Percentiles rank a stretch among this genome's conserved stretches.
phyloP scores from a whole-genome alignment of 306 rosid genomes.

The Glycine tomentella region DNA sequence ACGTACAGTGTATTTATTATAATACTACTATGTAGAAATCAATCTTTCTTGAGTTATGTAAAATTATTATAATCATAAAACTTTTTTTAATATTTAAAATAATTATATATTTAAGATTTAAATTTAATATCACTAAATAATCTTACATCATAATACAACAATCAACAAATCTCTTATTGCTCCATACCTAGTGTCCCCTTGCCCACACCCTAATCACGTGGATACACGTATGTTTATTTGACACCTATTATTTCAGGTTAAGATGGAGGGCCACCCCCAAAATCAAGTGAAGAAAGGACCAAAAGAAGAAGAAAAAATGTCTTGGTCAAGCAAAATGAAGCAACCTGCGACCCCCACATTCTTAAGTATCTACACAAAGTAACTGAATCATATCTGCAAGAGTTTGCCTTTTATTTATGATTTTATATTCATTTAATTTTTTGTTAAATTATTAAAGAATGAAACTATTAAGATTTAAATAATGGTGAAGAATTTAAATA shows the following conservation, averaged over 20 bases:
- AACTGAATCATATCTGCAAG: not conserved
- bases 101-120: too few species aligned
- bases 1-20: too few species aligned
- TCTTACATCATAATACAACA: too few species aligned
- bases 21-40: too few species aligned
- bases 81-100: too few species aligned
- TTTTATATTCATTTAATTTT: not conserved
- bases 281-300: not conserved
- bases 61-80: too few species aligned
- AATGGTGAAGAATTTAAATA: not conserved
- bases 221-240: not conserved
- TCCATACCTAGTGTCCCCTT: not conserved
- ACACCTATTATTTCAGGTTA: slow-evolving; percentile 26
- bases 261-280: slow-evolving; percentile 38
- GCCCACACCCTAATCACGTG: slow-evolving; percentile 27
- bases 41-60: too few species aligned
- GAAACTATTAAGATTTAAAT: not conserved
- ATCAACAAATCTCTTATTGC: not conserved
- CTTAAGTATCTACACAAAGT: slow-evolving; percentile 13
- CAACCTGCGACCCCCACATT: slow-evolving; percentile 30
- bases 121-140: too few species aligned
- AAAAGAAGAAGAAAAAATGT: not conserved
- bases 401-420: not conserved
- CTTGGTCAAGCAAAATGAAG: slow-evolving; percentile 38
- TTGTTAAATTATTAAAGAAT: not conserved